A percentile compares a stretch with the other conserved stretches of the same genome.
These are phyloP conservation scores for Zanthoxylum bungeanum DNA, from an alignment of 345 rosid species.

Conservation along the genomic window DNA sequence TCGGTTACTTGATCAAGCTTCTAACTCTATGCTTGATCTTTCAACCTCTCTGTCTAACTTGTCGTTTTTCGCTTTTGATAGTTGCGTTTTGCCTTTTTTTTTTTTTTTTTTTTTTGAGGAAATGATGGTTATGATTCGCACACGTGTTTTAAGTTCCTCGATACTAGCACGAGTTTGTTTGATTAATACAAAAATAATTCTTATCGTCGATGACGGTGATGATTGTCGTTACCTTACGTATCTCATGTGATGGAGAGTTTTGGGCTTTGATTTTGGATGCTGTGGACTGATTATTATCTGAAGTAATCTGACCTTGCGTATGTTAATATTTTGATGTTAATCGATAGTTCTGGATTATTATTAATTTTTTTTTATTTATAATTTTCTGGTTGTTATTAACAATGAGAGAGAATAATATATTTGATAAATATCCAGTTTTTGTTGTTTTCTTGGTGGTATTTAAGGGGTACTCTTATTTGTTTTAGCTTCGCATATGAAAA, in stretches of 20 bases:
- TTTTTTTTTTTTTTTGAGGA: no score
- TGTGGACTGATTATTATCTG: not conserved
- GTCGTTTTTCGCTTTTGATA: constrained; percentile 8
- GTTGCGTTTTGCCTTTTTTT: constrained; percentile 9
- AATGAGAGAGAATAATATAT: not conserved
- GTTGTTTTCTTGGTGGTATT: not conserved
- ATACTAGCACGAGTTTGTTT: not conserved
- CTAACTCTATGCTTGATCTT: constrained; percentile 9
- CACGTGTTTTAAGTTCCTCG: not conserved
- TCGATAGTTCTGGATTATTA: not conserved
- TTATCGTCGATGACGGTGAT: not conserved
- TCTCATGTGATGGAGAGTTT: not conserved
- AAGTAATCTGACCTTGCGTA: not conserved
- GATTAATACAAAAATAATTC: not conserved
- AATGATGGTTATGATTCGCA: not conserved
- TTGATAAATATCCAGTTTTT: no score
- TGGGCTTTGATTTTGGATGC: no score
- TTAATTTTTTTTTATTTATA: no score
- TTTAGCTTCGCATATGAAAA: no score
- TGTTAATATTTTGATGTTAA: not conserved
- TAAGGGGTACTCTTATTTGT: no score
- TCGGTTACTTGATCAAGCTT: constrained; percentile 5
- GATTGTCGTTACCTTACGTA: not conserved
- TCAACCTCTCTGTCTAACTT: not conserved
- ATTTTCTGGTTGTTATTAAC: not conserved